Percentiles rank a stretch among this genome's conserved stretches.
Evolutionary conservation across 75 land plant genomes (phyloP).

Genomic region (Cunninghamia lanceolata): DNA sequence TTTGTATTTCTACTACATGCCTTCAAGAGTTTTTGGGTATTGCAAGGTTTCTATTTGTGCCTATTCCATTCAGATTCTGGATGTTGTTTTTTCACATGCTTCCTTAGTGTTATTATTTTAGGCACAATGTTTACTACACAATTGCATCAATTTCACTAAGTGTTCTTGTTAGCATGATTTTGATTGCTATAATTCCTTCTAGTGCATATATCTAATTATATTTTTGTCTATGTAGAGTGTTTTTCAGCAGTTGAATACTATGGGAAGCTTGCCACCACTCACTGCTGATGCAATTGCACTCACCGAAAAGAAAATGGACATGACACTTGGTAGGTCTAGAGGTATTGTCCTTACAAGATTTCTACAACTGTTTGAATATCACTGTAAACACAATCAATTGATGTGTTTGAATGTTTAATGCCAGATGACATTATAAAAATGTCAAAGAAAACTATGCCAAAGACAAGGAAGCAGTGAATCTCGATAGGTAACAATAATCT

Average conservation of each 20-base stretch:
- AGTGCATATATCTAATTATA: background rate
- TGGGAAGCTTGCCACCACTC: slow-evolving; percentile 38
- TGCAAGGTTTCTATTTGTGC: too few relatives aligned
- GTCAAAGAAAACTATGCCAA: slow-evolving; percentile 34
- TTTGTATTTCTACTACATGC: too few relatives aligned
- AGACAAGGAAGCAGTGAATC: slow-evolving; percentile 23
- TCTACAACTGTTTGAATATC: too few relatives aligned
- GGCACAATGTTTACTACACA: too few relatives aligned
- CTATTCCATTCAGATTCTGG: too few relatives aligned
- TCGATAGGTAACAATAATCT: slow-evolving; percentile 18
- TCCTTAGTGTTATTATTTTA: too few relatives aligned
- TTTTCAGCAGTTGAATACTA: background rate
- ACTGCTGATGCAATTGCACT: slow-evolving; percentile 53
- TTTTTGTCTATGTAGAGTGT: background rate
- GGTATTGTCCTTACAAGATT: too few relatives aligned
- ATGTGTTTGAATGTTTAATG: background rate
- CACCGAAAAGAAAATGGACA: slow-evolving; percentile 72
- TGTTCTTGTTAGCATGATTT: background rate
- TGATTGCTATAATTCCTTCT: background rate
- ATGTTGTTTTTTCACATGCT: too few relatives aligned
- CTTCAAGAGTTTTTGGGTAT: too few relatives aligned
- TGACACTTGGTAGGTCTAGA: slow-evolving; percentile 40
- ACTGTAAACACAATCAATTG: background rate
- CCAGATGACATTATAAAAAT: slow-evolving; percentile 67
- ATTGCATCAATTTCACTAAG: too few relatives aligned